These are phyloP conservation scores for Strobilomyces confusus DNA, from an alignment of 768 basidiomycete genomes.

Conservation along the genomic window DNA sequence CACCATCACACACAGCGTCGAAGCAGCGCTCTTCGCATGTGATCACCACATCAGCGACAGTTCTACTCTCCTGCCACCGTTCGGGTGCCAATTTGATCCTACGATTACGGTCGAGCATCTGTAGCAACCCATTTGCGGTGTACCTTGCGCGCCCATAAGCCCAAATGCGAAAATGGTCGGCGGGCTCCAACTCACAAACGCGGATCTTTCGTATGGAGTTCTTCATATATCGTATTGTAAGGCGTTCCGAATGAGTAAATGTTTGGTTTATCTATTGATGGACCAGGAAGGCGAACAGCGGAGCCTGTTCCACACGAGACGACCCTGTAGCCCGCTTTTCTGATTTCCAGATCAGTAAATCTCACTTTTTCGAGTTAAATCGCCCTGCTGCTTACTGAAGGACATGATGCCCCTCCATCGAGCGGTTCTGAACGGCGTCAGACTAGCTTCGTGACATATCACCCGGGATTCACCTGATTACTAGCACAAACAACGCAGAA, in stretches of 20 bases:
- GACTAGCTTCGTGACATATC: not conserved
- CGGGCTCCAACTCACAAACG: conserved; percentile 57
- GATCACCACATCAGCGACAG: conserved; percentile 93
- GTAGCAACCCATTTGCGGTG: conserved; percentile 86
- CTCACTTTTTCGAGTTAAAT: not conserved
- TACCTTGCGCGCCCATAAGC: conserved; percentile 52
- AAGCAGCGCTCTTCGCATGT: conserved; percentile 99
- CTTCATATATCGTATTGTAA: conserved; percentile 93
- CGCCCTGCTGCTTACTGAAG: conserved; percentile 67
- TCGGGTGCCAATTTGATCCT: conserved; percentile 90
- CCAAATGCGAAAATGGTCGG: conserved; percentile 1
- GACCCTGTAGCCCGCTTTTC: conserved; percentile 88
- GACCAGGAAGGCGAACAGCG: conserved; percentile 92
- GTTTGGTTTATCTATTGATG: conserved; percentile 96
- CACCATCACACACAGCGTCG: conserved; percentile 97
- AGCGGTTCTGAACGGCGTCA: conserved; percentile 67
- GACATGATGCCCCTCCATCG: conserved; percentile 96
- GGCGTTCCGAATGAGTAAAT: conserved; percentile 97
- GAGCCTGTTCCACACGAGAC: conserved; percentile 96
- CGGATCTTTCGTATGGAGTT: conserved; percentile 77
- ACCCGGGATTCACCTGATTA: conserved; percentile 67
- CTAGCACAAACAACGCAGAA: conserved; percentile 99
- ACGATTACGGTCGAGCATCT: conserved; percentile 96
- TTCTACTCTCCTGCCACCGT: conserved; percentile 91
- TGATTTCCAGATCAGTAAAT: conserved; percentile 33